Evolutionary conservation across 1,284 basidiomycete genomes (phyloP).

Genomic region (Trametes pubescens): DNA sequence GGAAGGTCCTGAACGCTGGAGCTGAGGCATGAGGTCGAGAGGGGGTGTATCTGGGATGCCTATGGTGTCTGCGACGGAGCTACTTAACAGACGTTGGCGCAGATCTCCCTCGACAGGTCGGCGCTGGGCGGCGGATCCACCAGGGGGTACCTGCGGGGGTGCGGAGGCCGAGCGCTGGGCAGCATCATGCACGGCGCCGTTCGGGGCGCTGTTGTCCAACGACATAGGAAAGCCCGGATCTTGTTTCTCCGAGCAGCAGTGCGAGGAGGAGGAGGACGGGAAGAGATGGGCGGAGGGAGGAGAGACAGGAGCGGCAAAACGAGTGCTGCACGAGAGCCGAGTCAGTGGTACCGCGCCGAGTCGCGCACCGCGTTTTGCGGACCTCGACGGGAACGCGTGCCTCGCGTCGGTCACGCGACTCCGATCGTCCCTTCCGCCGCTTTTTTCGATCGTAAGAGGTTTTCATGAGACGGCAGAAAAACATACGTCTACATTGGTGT

Average conservation of each 20-base stretch:
- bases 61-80: slow-evolving; percentile 23
- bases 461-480: not conserved
- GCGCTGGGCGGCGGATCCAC: slow-evolving; percentile 20
- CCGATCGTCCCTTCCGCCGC: slow-evolving; percentile 3
- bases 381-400: slow-evolving; percentile 19
- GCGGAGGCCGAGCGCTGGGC: slow-evolving; percentile 26
- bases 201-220: slow-evolving; percentile 20
- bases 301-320: not conserved
- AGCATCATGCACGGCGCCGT: slow-evolving; percentile 16
- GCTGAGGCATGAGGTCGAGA: slow-evolving; percentile 67
- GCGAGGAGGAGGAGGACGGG: slow-evolving; percentile 9
- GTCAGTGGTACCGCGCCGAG: slow-evolving; percentile 9
- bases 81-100: slow-evolving; percentile 29
- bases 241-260: slow-evolving; percentile 13
- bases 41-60: slow-evolving; percentile 29
- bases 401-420: slow-evolving; percentile 21
- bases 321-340: slow-evolving; percentile 1
- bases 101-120: slow-evolving; percentile 28
- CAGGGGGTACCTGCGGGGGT: slow-evolving; percentile 29
- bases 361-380: slow-evolving; percentile 19
- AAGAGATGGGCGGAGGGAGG: slow-evolving; percentile 5
- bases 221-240: slow-evolving; percentile 19
- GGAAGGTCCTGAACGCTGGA: slow-evolving; percentile 70
- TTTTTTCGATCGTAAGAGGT: slow-evolving; percentile 1
- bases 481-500: slow-evolving; percentile 22